Percentiles rank a stretch among this genome's conserved stretches.
These are phyloP conservation scores for Phlyctochytrium planicorne DNA, from an alignment of 192 early-diverging fungal genomes.

Conservation along the genomic window DNA sequence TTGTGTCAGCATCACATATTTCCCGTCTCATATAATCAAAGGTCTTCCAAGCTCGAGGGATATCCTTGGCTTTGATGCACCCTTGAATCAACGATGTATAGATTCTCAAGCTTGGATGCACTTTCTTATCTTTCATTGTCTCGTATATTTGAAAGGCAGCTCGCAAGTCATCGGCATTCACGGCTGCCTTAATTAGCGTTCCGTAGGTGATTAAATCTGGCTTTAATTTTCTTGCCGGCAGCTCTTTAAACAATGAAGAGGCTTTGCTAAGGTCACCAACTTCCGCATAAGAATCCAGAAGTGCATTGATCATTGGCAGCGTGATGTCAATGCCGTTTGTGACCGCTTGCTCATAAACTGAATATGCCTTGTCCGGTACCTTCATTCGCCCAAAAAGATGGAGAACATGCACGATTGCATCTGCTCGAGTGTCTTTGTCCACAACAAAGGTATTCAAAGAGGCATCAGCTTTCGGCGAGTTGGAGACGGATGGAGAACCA, in stretches of 20 bases:
- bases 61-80: conserved; percentile 69
- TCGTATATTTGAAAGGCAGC: conserved; percentile 77
- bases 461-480: no score
- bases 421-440: no score
- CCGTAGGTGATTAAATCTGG: conserved; percentile 70
- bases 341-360: no score
- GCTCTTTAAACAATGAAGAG: conserved; percentile 61
- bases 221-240: conserved; percentile 49
- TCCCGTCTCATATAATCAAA: conserved; percentile 86
- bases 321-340: neutral
- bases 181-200: conserved; percentile 70
- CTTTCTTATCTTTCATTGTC: conserved; percentile 63
- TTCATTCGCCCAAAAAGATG: no score
- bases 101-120: conserved; percentile 51
- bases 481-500: no score
- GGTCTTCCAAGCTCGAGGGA: conserved; percentile 81
- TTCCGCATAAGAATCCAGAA: conserved; percentile 71
- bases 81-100: conserved; percentile 84
- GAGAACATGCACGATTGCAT: no score
- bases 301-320: neutral
- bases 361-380: no score
- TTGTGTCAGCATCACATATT: conserved; percentile 73
- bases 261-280: conserved; percentile 61
- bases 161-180: conserved; percentile 53
- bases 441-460: no score